Base-by-base conservation (phyloP, 768 basidiomycete species). In the Trametes coccinea region DNA sequence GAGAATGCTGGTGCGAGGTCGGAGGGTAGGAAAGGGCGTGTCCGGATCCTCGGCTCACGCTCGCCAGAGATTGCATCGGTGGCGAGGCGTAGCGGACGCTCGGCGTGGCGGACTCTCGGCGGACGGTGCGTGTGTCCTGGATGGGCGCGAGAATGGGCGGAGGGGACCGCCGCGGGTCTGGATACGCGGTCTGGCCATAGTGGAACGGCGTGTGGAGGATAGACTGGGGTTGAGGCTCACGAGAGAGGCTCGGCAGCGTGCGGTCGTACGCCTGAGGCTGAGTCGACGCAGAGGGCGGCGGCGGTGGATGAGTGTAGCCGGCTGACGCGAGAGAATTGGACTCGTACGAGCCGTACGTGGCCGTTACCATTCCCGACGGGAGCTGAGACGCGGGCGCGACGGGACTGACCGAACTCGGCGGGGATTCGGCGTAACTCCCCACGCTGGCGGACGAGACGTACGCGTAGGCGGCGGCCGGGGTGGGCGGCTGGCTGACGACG, bases 61-160 rank as follows among this genome's bases (percentile, higher is more conserved):
- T 52, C 14, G 58, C 58, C 31, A 53, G 59, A 16, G 50, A 46
- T 34, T 51, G 58, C 30, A 59, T 44, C 29, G 51, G 53, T 13
- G 56, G 31, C 6, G 50, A 57, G 22, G 56, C 47, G 27, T 57
- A 50, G 14, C 53, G 46, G 44, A 49, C 31, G 29, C 47, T 17
- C 29, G 30, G 41, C 4, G 41, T 51, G 6, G 17, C 31, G 30
- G 16, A 7, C 16, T 47, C 64, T 4, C 60, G 54, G 30, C 58
- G 60, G 30, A 54, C 57, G 30, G 54, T 39, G 31, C 67, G 67
- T 4, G 44, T 43, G 48, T 53, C 61, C 30, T 67, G 64, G 45
- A 69, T 67, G n/a, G 68, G 68, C 22, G 68, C 66, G 34, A 69
- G 65, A 7, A 63, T 56, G 29, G 65, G 67, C 31, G 58, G 65